These are phyloP conservation scores for Primulina huaijiensis DNA, from an alignment of 257 asterid genomes.

Conservation along the genomic window DNA sequence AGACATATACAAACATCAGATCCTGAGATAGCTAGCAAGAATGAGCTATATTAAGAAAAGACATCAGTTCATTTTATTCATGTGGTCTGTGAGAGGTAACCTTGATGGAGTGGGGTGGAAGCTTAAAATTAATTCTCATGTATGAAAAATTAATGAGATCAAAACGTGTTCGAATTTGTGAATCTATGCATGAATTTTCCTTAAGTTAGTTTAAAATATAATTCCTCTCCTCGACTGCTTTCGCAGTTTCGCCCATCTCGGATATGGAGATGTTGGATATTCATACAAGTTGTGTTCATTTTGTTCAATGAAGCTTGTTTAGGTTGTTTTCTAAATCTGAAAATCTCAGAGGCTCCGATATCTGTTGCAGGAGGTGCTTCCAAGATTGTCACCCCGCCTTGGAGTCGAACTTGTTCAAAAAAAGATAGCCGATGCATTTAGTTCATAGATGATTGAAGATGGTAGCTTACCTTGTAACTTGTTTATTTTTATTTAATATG, in stretches of 20 bases:
- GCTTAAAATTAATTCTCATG: no score
- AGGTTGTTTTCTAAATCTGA: neutral
- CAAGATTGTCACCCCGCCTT: conserved; percentile 88
- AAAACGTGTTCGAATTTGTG: no score
- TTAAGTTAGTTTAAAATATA: neutral
- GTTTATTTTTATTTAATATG: neutral
- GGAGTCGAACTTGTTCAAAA: conserved; percentile 72
- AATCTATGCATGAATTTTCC: no score
- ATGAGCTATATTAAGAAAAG: no score
- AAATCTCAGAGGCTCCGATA: neutral
- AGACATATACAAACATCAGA: no score
- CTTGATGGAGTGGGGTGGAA: neutral
- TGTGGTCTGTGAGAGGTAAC: no score
- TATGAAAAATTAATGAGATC: no score
- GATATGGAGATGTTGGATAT: no score
- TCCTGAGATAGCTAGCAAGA: no score
- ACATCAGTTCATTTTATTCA: no score
- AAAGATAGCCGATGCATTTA: conserved; percentile 70
- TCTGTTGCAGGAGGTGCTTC: conserved; percentile 63
- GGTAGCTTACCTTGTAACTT: neutral
- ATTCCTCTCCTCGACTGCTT: no score
- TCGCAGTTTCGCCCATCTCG: no score
- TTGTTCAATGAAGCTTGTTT: neutral
- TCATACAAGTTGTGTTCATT: neutral
- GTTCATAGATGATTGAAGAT: conserved; percentile 17